A percentile compares a stretch with the other conserved stretches of the same genome.
Evolutionary conservation across 352 stramenopile species (phyloP).

Genomic region (Thalassiosira sp.): DNA sequence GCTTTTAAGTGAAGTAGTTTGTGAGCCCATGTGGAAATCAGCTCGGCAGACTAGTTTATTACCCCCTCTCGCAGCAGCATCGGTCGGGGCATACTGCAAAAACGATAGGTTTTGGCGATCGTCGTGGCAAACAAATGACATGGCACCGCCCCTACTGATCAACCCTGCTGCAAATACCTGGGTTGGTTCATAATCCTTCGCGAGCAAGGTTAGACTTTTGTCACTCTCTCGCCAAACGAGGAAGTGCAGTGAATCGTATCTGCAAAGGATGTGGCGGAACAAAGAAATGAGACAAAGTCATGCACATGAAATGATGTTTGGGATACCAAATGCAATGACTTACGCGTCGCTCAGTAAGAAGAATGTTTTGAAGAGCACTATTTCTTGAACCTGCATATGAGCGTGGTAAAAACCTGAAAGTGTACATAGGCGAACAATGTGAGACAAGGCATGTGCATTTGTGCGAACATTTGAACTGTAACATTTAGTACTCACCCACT

Average conservation of each 20-base stretch:
- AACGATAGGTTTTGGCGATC: constrained; percentile 83
- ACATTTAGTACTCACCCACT: constrained; percentile 39
- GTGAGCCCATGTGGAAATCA: constrained; percentile 79
- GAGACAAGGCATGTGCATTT: not conserved
- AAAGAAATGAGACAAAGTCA: constrained; percentile 16
- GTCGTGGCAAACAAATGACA: constrained; percentile 80
- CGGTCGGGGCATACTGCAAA: constrained; percentile 81
- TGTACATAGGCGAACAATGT: not conserved
- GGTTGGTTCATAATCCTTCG: constrained; percentile 83
- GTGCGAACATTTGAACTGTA: not conserved
- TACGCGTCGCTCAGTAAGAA: constrained; percentile 76
- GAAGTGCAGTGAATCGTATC: constrained; percentile 82
- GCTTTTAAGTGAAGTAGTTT: constrained; percentile 70
- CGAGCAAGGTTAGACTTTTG: constrained; percentile 80
- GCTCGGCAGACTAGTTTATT: constrained; percentile 80
- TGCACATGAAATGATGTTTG: no score
- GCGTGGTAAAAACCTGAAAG: constrained; percentile 79
- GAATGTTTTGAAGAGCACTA: constrained; percentile 82
- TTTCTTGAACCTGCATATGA: constrained; percentile 80
- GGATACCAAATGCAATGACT: constrained; percentile 22
- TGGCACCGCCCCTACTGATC: constrained; percentile 67
- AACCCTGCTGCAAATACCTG: constrained; percentile 76
- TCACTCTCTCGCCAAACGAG: constrained; percentile 82
- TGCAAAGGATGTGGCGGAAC: constrained; percentile 11
- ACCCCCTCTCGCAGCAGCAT: constrained; percentile 72